Percentiles rank a stretch among this genome's conserved stretches.
Conservation (phyloP, 1,284 basidiomycete genomes). For the Ceratobasidium papillatum region DNA sequence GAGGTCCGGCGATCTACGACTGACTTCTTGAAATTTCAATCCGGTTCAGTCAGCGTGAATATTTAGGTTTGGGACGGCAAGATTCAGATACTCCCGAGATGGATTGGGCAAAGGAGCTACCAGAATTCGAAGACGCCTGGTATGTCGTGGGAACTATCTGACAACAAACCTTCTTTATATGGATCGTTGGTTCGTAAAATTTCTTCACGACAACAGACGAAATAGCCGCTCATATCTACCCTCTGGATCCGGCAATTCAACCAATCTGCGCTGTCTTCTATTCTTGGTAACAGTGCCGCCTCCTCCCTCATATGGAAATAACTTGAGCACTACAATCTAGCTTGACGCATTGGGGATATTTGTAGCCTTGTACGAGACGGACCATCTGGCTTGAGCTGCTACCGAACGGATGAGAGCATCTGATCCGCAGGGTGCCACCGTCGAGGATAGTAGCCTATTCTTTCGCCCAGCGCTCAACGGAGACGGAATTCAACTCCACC, state of each 20-base stretch:
- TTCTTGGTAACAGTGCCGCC: not conserved
- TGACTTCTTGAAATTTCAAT: not conserved
- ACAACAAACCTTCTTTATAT: not conserved
- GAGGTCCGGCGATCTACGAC: not conserved
- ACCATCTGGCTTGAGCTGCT: not conserved
- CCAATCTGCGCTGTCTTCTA: not conserved
- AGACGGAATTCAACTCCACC: conserved; percentile 7
- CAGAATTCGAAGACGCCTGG: not conserved
- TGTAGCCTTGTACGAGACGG: not conserved
- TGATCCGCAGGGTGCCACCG: conserved; percentile 5
- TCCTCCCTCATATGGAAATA: not conserved
- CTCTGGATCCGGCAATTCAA: not conserved
- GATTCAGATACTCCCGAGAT: not conserved
- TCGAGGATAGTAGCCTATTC: not conserved
- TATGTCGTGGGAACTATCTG: not conserved
- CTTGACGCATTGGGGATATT: not conserved
- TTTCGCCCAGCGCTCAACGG: not conserved
- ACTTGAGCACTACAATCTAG: not conserved
- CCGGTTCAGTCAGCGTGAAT: not conserved
- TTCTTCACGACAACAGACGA: no score
- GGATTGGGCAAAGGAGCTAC: not conserved
- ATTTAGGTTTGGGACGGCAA: not conserved
- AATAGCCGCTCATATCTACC: not conserved
- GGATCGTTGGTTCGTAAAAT: not conserved
- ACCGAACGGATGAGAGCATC: not conserved